Evolutionary conservation across 352 stramenopile species (phyloP).

Genomic region (Phytophthora fragariae): DNA sequence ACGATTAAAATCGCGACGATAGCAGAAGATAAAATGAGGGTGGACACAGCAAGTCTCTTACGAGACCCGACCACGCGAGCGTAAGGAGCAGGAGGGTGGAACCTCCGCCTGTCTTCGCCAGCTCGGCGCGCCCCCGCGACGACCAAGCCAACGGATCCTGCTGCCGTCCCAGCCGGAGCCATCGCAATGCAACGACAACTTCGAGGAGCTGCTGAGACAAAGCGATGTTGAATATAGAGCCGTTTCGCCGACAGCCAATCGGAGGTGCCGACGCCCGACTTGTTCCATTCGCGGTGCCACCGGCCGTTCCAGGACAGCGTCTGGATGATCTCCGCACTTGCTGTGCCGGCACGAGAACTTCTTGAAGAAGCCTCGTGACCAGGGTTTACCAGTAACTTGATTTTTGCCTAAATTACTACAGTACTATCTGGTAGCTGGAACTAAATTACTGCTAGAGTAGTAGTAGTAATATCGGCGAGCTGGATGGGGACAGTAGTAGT

Average conservation of each 20-base stretch:
- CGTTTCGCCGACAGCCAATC: slow-evolving; percentile 10
- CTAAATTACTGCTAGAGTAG: too few species aligned
- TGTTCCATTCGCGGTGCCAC: slow-evolving; percentile 4
- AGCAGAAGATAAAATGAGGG: slow-evolving; percentile 29
- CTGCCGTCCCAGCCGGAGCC: slow-evolving; percentile 25
- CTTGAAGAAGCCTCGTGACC: background rate
- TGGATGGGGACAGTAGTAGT: too few species aligned
- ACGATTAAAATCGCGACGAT: background rate
- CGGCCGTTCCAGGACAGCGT: slow-evolving; percentile 29
- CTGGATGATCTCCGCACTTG: slow-evolving; percentile 30
- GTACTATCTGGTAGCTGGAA: too few species aligned
- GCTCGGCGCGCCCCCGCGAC: background rate
- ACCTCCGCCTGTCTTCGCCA: slow-evolving; percentile 11
- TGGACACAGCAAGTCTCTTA: slow-evolving; percentile 22
- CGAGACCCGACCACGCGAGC: slow-evolving; percentile 18
- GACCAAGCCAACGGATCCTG: slow-evolving; percentile 27
- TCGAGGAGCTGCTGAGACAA: slow-evolving; percentile 38
- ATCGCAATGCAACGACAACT: slow-evolving; percentile 36
- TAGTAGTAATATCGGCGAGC: too few species aligned
- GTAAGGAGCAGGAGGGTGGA: slow-evolving; percentile 13
- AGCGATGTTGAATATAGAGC: slow-evolving; percentile 21
- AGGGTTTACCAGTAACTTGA: too few species aligned
- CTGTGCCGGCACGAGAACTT: slow-evolving; percentile 21
- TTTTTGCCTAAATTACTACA: too few species aligned
- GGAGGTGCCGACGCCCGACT: background rate